Conservation (phyloP, 2,329 filamentous ascomycete species). For the Dothiorella sarmentorum region DNA sequence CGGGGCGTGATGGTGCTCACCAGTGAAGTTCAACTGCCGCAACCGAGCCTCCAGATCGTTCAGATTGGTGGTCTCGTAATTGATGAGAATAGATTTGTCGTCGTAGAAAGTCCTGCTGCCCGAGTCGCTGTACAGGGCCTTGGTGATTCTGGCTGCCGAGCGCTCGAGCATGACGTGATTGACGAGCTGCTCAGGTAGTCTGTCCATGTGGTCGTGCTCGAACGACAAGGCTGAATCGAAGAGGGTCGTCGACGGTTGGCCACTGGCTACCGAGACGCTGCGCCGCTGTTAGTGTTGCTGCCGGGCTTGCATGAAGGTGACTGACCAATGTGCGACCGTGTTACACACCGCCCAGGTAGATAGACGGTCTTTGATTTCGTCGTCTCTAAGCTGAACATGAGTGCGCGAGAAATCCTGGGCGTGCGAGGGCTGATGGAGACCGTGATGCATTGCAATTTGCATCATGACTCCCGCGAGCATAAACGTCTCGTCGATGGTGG, state of each 20-base stretch:
- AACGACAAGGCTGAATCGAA: constrained; percentile 68
- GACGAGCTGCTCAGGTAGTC: constrained; percentile 9
- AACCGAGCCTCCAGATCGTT: constrained; percentile 18
- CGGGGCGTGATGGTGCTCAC: constrained; percentile 5
- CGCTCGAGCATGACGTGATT: constrained; percentile 20
- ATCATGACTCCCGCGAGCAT: constrained; percentile 82
- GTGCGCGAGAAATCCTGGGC: constrained; percentile 80
- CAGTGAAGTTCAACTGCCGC: constrained; percentile 17
- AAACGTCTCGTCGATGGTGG: constrained; percentile 75
- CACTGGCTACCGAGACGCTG: constrained; percentile 76
- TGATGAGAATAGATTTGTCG: constrained; percentile 19
- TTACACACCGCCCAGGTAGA: constrained; percentile 84
- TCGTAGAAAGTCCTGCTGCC: constrained; percentile 17
- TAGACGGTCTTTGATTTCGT: constrained; percentile 74
- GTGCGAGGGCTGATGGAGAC: constrained; percentile 74
- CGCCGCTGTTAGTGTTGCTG: constrained; percentile 20
- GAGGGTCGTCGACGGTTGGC: constrained; percentile 72
- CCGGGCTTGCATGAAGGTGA: not conserved
- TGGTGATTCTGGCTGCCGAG: constrained; percentile 18
- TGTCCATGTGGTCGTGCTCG: constrained; percentile 36
- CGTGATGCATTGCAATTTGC: constrained; percentile 80
- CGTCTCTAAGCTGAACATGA: constrained; percentile 69
- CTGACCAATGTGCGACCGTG: constrained; percentile 70
- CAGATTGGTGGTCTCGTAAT: constrained; percentile 18
- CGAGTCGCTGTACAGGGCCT: constrained; percentile 19